Conservation (phyloP, 2,329 filamentous ascomycete genomes). For the Rachicladosporium sp. region DNA sequence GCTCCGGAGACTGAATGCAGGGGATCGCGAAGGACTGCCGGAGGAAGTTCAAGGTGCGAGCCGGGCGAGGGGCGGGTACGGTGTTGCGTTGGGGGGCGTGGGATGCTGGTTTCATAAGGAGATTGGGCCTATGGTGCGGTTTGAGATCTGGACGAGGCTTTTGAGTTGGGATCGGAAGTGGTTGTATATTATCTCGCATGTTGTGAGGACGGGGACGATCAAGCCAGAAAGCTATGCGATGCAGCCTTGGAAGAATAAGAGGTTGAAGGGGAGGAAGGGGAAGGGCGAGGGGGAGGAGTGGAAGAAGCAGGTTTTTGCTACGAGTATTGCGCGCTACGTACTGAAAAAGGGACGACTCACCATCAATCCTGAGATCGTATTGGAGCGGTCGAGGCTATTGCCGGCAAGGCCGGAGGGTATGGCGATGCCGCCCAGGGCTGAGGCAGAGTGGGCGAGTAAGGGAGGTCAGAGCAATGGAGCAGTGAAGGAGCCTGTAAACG, state of each 20-base stretch:
- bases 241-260: conserved; percentile 5
- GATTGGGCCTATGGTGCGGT: conserved; percentile 1
- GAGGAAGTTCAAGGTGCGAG: conserved; percentile 12
- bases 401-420: conserved; percentile 56
- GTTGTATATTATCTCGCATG: conserved; percentile 20
- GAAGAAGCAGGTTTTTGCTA: conserved; percentile 35
- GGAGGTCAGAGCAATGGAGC: conserved; percentile 13
- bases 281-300: conserved; percentile 24
- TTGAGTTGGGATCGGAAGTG: conserved; percentile 6
- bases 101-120: conserved; percentile 32
- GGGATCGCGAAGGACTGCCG: conserved; percentile 23
- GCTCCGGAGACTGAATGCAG: conserved; percentile 25
- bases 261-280: conserved; percentile 11
- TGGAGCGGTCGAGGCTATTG: conserved; percentile 60
- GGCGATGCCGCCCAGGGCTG: conserved; percentile 18
- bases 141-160: conserved; percentile 3
- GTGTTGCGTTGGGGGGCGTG: conserved; percentile 36
- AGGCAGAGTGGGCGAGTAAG: conserved; percentile 18
- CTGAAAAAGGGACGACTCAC: conserved; percentile 55
- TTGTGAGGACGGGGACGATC: conserved; percentile 23
- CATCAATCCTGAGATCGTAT: conserved; percentile 64
- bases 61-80: conserved; percentile 18
- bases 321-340: conserved; percentile 38
- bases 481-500: background rate
- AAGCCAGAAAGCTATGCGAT: conserved; percentile 19